Conservation (phyloP, 2,329 filamentous ascomycete species). For the Xylariaceae sp. region DNA sequence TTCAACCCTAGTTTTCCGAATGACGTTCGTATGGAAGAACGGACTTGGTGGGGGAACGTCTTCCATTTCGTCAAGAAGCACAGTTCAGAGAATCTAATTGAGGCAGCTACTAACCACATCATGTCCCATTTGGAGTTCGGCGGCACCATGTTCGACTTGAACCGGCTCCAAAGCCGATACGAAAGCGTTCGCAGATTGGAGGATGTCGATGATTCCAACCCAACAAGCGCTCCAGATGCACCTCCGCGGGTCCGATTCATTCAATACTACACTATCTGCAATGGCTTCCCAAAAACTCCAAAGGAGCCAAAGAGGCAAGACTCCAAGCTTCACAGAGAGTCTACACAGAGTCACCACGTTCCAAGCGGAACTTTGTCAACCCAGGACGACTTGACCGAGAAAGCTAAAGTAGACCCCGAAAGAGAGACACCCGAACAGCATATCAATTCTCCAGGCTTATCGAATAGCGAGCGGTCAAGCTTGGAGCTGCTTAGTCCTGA, state of each 20-base stretch:
- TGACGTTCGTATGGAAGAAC: constrained; percentile 63
- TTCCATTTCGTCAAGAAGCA: constrained; percentile 80
- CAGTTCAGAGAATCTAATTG: constrained; percentile 59
- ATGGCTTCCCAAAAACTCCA: constrained; percentile 58
- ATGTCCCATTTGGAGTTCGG: constrained; percentile 81
- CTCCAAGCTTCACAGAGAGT: constrained; percentile 9
- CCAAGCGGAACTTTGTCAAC: constrained; percentile 24
- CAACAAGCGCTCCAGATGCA: constrained; percentile 30
- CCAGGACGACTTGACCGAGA: constrained; percentile 41
- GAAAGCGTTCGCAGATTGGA: constrained; percentile 64
- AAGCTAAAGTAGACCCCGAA: constrained; percentile 20
- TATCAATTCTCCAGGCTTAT: constrained; percentile 6
- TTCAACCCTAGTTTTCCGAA: constrained; percentile 75
- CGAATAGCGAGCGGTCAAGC: constrained; percentile 18
- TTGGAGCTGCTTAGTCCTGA: constrained; percentile 24
- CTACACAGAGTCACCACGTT: constrained; percentile 14
- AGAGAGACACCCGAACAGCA: constrained; percentile 1
- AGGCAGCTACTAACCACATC: constrained; percentile 67
- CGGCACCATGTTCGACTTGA: constrained; percentile 71
- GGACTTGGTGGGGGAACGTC: constrained; percentile 62
- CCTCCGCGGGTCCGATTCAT: constrained; percentile 65
- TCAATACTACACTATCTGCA: constrained; percentile 88
- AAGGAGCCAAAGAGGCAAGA: constrained; percentile 32
- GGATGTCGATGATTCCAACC: constrained; percentile 54
- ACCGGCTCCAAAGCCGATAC: constrained; percentile 65